Percentiles rank a stretch among this genome's conserved stretches.
phyloP scores from a whole-genome alignment of 2,329 filamentous ascomycete species.

The Nothomitra cinnamomea region DNA sequence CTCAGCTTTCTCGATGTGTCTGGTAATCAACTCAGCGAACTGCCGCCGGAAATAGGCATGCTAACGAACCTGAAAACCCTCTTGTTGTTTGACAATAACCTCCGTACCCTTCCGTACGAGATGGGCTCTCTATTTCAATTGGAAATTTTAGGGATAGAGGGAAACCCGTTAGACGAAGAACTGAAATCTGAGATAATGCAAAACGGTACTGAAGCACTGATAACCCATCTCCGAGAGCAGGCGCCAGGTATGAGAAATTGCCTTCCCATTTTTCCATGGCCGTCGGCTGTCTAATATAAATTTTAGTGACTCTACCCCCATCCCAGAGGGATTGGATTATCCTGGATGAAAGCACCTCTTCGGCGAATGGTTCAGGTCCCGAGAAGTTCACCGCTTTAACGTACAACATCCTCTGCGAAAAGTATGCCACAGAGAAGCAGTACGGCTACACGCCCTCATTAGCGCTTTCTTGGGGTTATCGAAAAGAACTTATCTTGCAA shows the following conservation, averaged over 20 bases:
- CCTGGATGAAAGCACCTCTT: conserved; percentile 37
- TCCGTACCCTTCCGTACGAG: conserved; percentile 67
- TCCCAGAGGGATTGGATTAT: conserved; percentile 59
- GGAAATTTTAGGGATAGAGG: conserved; percentile 80
- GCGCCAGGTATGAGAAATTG: conserved; percentile 50
- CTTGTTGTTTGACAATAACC: conserved; percentile 77
- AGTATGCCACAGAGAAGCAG: conserved; percentile 66
- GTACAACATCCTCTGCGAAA: conserved; percentile 92
- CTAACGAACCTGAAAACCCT: conserved; percentile 80
- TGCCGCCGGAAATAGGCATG: conserved; percentile 92
- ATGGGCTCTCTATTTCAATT: conserved; percentile 77
- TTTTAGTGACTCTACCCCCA: conserved; percentile 58
- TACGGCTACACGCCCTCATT: conserved; percentile 82
- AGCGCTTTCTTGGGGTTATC: conserved; percentile 74
- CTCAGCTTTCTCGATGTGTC: conserved; percentile 76
- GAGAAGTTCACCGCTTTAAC: conserved; percentile 72
- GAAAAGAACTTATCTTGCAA: conserved; percentile 64
- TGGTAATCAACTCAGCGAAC: conserved; percentile 62
- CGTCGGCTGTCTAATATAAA: background rate
- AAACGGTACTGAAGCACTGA: conserved; percentile 69
- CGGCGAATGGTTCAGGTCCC: conserved; percentile 29
- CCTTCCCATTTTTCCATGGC: background rate
- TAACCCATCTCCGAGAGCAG: conserved; percentile 67
- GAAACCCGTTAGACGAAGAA: conserved; percentile 65
- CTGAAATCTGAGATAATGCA: conserved; percentile 73